Evolutionary conservation across 1,139 yeast genomes (phyloP).

Genomic region (Diutina catenulata): DNA sequence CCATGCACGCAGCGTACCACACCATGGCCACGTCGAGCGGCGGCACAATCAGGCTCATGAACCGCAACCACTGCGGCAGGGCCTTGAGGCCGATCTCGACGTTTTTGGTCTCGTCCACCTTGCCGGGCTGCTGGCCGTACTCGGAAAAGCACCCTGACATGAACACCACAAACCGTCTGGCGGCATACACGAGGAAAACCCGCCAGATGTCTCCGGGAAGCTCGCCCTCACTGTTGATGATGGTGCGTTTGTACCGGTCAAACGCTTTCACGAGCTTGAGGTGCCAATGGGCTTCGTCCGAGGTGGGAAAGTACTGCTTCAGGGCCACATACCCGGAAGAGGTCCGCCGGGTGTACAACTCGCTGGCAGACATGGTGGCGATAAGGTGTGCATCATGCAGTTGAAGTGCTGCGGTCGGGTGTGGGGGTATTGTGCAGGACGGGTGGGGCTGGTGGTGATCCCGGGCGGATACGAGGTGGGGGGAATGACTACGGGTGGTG

Average conservation of each 20-base stretch:
- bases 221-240: neutral
- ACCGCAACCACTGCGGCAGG: neutral
- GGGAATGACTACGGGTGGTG: too few relatives aligned
- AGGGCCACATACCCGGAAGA: neutral
- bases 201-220: slow-evolving; percentile 4
- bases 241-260: slow-evolving; percentile 4
- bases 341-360: neutral
- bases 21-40: slow-evolving; percentile 4
- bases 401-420: too few relatives aligned
- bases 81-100: neutral
- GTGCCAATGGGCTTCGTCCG: slow-evolving; percentile 3
- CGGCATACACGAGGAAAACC: slow-evolving; percentile 2
- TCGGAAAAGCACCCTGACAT: slow-evolving; percentile 3
- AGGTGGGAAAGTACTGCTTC: neutral
- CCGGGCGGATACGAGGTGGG: too few relatives aligned
- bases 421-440: too few relatives aligned
- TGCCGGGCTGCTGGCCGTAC: slow-evolving; percentile 1
- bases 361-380: slow-evolving; percentile 1
- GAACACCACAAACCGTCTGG: slow-evolving; percentile 3
- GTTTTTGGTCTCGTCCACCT: slow-evolving; percentile 1
- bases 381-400: too few relatives aligned
- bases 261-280: slow-evolving; percentile 2
- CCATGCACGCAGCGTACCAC: neutral
- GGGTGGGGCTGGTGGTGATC: too few relatives aligned
- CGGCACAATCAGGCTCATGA: neutral